A percentile compares a stretch with the other conserved stretches of the same genome.
phyloP scores from a whole-genome alignment of 164 flowering plant genomes.

The Buxus sempervirens region DNA sequence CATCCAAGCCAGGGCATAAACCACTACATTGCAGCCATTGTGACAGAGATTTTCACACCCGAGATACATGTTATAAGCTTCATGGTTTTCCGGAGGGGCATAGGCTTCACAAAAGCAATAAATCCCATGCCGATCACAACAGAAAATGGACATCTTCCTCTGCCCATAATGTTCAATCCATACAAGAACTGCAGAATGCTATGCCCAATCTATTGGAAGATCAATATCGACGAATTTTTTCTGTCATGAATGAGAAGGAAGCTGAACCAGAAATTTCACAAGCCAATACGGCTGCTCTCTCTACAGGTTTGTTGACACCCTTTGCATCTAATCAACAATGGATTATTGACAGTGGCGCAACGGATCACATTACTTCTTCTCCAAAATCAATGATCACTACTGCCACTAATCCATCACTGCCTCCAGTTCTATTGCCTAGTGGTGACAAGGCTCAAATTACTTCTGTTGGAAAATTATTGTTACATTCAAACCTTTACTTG shows the following conservation, averaged over 20 bases:
- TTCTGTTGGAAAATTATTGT: constrained; percentile 1
- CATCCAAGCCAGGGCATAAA: background rate
- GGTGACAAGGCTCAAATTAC: background rate
- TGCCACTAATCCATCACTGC: background rate
- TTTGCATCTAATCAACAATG: background rate
- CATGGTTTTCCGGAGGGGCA: too few relatives aligned
- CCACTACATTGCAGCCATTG: constrained; percentile 9
- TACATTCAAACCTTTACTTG: background rate
- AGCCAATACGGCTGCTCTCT: background rate
- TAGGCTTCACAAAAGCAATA: too few relatives aligned
- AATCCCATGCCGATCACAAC: too few relatives aligned
- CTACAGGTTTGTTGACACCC: background rate
- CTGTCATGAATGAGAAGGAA: too few relatives aligned
- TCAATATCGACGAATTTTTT: background rate
- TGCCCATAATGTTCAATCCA: background rate
- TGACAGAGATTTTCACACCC: background rate
- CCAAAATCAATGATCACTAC: background rate
- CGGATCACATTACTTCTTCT: constrained; percentile 2
- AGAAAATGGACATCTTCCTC: too few relatives aligned
- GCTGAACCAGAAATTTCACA: background rate
- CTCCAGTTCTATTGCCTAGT: background rate
- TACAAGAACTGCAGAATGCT: too few relatives aligned
- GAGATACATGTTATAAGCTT: background rate
- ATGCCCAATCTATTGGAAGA: too few relatives aligned
- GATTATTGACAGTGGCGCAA: constrained; percentile 9